Evolutionary conservation across 805 yeast species (phyloP), one percentile per base, ranked within the genome.

Genomic region (Candida quercuum): DNA sequence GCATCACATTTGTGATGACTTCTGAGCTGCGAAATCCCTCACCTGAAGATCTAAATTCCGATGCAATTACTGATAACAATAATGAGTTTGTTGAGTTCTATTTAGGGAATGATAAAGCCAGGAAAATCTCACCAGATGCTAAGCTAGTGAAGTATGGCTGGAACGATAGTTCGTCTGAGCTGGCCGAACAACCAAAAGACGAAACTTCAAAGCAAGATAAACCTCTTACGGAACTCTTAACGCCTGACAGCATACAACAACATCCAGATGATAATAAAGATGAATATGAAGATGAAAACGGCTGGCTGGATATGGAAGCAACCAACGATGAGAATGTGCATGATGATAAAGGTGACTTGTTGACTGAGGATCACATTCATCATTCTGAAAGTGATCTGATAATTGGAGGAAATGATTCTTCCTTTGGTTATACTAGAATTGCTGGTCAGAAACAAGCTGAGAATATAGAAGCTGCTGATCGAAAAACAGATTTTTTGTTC

Each of bases 251-350:
- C n/a, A n/a, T n/a, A n/a, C n/a, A n/a, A 14, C 6, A 35, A n/a
- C n/a, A n/a, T n/a, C n/a, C n/a, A n/a, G n/a, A n/a, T n/a, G n/a
- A n/a, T 32, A 16, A 32, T 6, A 28, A 17, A 14, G 57, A 48
- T 20, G 60, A 57, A 25, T 57, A 59, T 5, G 64, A 60, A 16
- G 61, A 56, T 9, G 72, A 65, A 14, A 74, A 70, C 25, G 73
- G 67, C 12, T 93, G 99, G 99, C 80, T 83, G 52, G 77, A 84
- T 14, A 88, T 93, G 86, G 82, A 84, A 30, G 79, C 91, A 0
- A 80, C 86, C 21, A 78, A 95, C 3, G 76, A 81, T 34, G 70
- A 75, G 39, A 86, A 86, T 43, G 72, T 86, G 29, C 91, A 86
- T 56, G 86, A 91, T 52, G 85, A 86, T 19, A 76, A 74, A 50